Evolutionary conservation across 176 grass and related monocot genomes (phyloP).

Genomic region (sorghum (Sorghum bicolor)): DNA sequence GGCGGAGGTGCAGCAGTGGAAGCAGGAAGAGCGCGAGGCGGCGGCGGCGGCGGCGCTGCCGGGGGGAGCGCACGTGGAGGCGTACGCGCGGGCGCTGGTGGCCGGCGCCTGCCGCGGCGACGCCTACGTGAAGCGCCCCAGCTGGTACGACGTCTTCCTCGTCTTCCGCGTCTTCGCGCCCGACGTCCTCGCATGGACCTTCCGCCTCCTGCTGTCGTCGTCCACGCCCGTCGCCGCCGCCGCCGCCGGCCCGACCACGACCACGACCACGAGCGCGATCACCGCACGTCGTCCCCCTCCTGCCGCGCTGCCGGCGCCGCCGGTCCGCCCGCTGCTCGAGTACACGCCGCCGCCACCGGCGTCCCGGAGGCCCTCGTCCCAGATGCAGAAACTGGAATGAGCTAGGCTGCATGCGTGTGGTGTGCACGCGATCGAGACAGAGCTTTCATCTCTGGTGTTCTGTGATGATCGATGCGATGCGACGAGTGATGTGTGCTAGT

Average conservation of each 20-base stretch:
- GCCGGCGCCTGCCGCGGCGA: conserved; percentile 71
- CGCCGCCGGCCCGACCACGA: background rate
- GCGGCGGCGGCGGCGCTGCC: conserved; percentile 22
- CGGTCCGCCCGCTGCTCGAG: conserved; percentile 34
- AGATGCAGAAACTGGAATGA: conserved; percentile 36
- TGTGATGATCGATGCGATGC: no score
- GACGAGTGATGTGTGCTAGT: background rate
- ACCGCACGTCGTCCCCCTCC: background rate
- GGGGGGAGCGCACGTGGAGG: conserved; percentile 32
- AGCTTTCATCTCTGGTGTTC: no score
- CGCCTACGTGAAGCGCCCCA: conserved; percentile 52
- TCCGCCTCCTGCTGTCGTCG: conserved; percentile 66
- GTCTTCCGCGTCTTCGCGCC: conserved; percentile 76
- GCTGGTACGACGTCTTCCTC: conserved; percentile 79
- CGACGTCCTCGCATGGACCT: conserved; percentile 75
- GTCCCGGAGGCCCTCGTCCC: conserved; percentile 12
- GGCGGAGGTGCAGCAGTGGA: conserved; percentile 53
- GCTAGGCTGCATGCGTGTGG: no score
- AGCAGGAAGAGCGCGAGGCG: conserved; percentile 63
- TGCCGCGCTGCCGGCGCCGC: conserved; percentile 39
- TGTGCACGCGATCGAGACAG: background rate
- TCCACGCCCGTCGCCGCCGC: background rate
- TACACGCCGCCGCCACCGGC: background rate
- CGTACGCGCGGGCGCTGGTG: conserved; percentile 67
- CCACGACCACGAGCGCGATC: no score